Percentiles rank a stretch among this genome's conserved stretches.
Evolutionary conservation across 2,329 filamentous ascomycete genomes (phyloP).

Genomic region (Arthrinium phaeospermum): DNA sequence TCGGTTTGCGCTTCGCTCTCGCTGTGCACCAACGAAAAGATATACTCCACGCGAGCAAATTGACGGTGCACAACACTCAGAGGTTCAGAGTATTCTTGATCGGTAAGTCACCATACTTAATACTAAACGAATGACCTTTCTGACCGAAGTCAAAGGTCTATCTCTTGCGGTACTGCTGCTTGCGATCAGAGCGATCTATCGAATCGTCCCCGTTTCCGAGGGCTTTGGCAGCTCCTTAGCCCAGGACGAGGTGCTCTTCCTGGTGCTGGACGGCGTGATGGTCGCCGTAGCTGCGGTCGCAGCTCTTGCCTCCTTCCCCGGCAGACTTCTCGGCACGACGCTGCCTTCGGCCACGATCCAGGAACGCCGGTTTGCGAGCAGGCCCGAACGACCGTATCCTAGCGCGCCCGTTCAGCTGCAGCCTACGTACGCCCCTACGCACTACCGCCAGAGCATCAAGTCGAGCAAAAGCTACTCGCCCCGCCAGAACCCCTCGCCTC

Average conservation of each 20-base stretch:
- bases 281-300: constrained; percentile 32
- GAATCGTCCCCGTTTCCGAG: constrained; percentile 33
- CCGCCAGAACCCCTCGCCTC: constrained; percentile 21
- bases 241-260: constrained; percentile 33
- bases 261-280: constrained; percentile 36
- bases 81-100: constrained; percentile 51
- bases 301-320: constrained; percentile 35
- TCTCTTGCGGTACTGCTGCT: constrained; percentile 30
- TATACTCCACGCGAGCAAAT: constrained; percentile 46
- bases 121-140: neutral
- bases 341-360: constrained; percentile 27
- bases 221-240: constrained; percentile 32
- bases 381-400: constrained; percentile 27
- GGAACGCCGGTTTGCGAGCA: constrained; percentile 24
- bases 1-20: constrained; percentile 48
- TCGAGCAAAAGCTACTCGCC: constrained; percentile 25
- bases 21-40: constrained; percentile 43
- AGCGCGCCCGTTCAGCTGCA: constrained; percentile 29
- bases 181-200: constrained; percentile 35
- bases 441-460: constrained; percentile 29
- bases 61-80: constrained; percentile 47
- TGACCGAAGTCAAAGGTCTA: neutral
- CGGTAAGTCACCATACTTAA: constrained; percentile 42
- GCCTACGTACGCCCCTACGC: constrained; percentile 22
- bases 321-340: constrained; percentile 31